Evolutionary conservation across 345 rosid genomes (phyloP).

Genomic region (Rhodamnia argentea): DNA sequence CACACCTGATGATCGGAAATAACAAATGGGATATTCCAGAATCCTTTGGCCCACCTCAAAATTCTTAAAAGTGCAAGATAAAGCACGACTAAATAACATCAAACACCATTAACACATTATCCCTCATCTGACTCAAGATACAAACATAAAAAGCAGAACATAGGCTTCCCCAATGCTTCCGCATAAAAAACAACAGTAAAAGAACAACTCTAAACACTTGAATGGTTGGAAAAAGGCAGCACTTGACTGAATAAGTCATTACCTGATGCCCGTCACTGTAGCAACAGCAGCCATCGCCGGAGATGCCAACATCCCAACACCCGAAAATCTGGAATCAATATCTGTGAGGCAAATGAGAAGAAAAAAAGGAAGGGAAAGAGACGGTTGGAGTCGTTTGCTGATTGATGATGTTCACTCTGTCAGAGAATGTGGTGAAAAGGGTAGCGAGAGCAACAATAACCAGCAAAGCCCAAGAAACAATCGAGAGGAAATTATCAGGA

Average conservation of each 20-base stretch:
- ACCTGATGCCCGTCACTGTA: not conserved
- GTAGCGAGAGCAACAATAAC: not conserved
- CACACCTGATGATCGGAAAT: conserved; percentile 73
- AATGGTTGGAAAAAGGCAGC: not conserved
- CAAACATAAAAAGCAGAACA: not conserved
- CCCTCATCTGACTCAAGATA: not conserved
- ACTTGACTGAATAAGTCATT: not conserved
- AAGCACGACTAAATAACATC: not conserved
- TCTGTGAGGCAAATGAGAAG: not conserved
- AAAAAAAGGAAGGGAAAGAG: not conserved
- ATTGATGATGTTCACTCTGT: not conserved
- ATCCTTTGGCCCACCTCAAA: conserved; percentile 24
- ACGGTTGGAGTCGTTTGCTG: not conserved
- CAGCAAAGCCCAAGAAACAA: not conserved
- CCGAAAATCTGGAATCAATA: not conserved
- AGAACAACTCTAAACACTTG: not conserved
- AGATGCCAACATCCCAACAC: not conserved
- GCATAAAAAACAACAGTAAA: not conserved
- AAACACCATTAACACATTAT: not conserved
- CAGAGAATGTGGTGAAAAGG: not conserved
- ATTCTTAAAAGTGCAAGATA: conserved; percentile 1
- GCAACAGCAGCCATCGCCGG: conserved; percentile 1
- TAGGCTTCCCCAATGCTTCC: not conserved
- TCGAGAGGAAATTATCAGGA: not conserved
- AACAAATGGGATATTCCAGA: conserved; percentile 43